Conservation (phyloP, 768 basidiomycete genomes). For the Pleurotus platypus region DNA sequence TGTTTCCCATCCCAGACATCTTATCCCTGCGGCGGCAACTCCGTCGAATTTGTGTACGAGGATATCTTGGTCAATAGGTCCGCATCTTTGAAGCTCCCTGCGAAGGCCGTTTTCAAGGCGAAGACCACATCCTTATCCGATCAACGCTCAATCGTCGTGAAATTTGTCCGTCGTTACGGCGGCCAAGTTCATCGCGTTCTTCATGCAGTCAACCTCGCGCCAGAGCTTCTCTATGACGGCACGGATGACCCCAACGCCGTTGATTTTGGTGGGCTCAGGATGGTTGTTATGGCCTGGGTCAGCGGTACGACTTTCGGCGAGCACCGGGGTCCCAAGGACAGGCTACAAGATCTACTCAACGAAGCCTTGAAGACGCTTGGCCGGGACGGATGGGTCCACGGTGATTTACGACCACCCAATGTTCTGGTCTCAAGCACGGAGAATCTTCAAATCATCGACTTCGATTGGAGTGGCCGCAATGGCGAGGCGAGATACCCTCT, state of each 20-base stretch:
- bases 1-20: neutral
- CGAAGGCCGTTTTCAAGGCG: neutral
- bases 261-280: neutral
- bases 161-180: neutral
- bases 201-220: neutral
- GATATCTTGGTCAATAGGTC: neutral
- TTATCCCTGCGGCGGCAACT: neutral
- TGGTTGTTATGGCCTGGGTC: neutral
- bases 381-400: neutral
- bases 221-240: neutral
- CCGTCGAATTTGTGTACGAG: neutral
- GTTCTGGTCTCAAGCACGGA: neutral
- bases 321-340: neutral
- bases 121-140: neutral
- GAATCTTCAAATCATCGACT: neutral
- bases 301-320: neutral
- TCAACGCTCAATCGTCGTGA: neutral
- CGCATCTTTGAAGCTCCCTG: neutral
- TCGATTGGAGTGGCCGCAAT: neutral
- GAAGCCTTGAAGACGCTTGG: neutral
- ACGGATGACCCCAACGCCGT: neutral
- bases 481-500: neutral
- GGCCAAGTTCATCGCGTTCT: neutral
- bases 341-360: neutral
- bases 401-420: neutral